A percentile compares a stretch with the other conserved stretches of the same genome.
Conservation (phyloP, 495 filamentous ascomycete species). For the Penicillium taxi region DNA sequence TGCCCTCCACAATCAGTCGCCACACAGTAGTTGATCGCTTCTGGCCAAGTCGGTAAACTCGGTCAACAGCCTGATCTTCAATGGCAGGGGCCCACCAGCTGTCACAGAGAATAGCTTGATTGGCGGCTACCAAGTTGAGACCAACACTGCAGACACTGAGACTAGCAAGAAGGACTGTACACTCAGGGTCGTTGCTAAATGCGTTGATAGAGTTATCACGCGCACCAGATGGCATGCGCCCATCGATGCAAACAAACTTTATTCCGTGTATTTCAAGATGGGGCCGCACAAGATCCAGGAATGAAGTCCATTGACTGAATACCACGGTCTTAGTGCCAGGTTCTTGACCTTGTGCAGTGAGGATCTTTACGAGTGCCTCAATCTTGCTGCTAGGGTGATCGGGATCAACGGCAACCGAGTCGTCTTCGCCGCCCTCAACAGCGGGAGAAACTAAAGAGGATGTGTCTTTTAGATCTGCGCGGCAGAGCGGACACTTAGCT, state of each 20-base stretch:
- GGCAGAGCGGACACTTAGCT: slow-evolving; percentile 83
- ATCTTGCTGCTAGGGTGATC: slow-evolving; percentile 74
- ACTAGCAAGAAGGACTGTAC: slow-evolving; percentile 73
- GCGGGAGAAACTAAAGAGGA: slow-evolving; percentile 60
- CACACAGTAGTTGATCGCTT: slow-evolving; percentile 69
- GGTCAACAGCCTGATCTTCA: slow-evolving; percentile 88
- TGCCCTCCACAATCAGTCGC: slow-evolving; percentile 73
- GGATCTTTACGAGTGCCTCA: slow-evolving; percentile 69
- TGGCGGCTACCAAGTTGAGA: slow-evolving; percentile 80
- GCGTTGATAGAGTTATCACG: slow-evolving; percentile 63
- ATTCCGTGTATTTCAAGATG: slow-evolving; percentile 56
- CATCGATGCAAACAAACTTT: slow-evolving; percentile 71
- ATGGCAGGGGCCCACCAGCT: slow-evolving; percentile 93
- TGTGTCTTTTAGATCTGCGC: slow-evolving; percentile 54
- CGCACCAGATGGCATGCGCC: slow-evolving; percentile 58
- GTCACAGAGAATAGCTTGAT: slow-evolving; percentile 78
- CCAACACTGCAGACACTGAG: slow-evolving; percentile 80
- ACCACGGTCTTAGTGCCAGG: slow-evolving; percentile 72
- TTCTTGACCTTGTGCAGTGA: slow-evolving; percentile 61
- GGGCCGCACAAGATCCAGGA: slow-evolving; percentile 68
- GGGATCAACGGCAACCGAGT: slow-evolving; percentile 45
- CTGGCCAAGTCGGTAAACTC: slow-evolving; percentile 84
- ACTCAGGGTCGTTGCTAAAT: slow-evolving; percentile 60
- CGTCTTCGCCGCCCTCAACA: slow-evolving; percentile 43
- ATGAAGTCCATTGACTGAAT: slow-evolving; percentile 92